Evolutionary conservation across 768 basidiomycete genomes (phyloP).

Genomic region (Macrolepiota fuliginosa): DNA sequence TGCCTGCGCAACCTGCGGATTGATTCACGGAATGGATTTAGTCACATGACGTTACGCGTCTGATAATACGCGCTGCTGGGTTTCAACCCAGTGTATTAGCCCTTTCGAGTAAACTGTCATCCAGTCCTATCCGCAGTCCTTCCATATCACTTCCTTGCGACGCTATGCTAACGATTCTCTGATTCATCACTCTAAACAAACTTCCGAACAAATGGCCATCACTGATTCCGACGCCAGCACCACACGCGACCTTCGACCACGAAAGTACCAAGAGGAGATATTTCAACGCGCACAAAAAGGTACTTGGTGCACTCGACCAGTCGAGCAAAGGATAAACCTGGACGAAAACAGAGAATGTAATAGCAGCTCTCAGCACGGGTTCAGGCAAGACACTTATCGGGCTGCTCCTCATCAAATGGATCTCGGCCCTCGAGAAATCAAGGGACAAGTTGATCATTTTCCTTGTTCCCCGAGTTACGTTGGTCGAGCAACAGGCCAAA

Average conservation of each 20-base stretch:
- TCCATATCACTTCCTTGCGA: neutral
- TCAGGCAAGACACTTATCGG: constrained; percentile 79
- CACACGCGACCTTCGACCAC: constrained; percentile 23
- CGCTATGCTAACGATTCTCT: neutral
- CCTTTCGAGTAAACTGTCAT: neutral
- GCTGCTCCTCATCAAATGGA: constrained; percentile 75
- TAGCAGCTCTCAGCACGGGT: constrained; percentile 76
- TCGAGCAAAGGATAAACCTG: neutral
- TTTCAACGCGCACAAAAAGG: constrained; percentile 57
- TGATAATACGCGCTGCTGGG: neutral
- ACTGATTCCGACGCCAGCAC: neutral
- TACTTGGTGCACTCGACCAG: constrained; percentile 11
- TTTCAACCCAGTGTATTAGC: neutral
- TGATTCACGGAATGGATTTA: neutral
- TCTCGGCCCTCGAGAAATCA: constrained; percentile 48
- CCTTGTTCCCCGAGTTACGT: constrained; percentile 80
- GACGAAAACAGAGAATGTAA: constrained; percentile 47
- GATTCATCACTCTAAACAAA: neutral
- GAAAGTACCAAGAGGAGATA: constrained; percentile 72
- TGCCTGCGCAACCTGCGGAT: constrained; percentile 13
- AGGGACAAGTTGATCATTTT: constrained; percentile 68
- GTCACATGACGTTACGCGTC: constrained; percentile 6
- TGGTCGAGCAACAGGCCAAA: constrained; percentile 79
- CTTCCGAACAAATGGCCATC: neutral
- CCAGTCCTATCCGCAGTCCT: neutral